Conservation (phyloP, 176 grass and related monocot genomes). For the Zizania latifolia region DNA sequence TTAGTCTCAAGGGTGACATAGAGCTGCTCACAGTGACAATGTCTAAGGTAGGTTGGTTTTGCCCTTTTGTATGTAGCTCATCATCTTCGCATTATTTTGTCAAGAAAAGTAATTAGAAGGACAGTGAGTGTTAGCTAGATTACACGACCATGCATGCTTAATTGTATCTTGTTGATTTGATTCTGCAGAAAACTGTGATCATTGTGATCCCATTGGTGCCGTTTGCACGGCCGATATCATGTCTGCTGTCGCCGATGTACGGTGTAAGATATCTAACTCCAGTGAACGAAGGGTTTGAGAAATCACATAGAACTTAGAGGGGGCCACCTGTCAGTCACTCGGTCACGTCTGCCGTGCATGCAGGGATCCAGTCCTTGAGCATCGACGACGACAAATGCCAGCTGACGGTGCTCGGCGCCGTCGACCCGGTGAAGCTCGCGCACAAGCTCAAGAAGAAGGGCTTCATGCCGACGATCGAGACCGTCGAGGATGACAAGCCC, state of each 20-base stretch:
- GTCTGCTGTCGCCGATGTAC: conserved; percentile 8
- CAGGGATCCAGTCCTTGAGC: conserved; percentile 36
- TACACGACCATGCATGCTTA: background rate
- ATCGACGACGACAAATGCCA: conserved; percentile 33
- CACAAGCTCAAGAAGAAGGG: conserved; percentile 29
- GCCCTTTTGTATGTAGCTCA: no score
- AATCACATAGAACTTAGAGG: no score
- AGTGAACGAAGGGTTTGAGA: no score
- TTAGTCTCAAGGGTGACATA: background rate
- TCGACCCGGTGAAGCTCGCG: conserved; percentile 39
- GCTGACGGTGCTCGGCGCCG: conserved; percentile 34
- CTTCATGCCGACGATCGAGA: background rate
- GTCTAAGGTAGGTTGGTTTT: conserved; percentile 5
- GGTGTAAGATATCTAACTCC: background rate
- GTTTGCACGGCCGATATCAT: conserved; percentile 1
- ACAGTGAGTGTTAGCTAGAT: background rate
- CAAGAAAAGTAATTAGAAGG: background rate
- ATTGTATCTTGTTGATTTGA: background rate
- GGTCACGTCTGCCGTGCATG: background rate
- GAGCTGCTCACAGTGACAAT: background rate
- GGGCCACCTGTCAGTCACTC: background rate
- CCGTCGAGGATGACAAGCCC: conserved; percentile 8
- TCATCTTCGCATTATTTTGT: no score
- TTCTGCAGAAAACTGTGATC: conserved; percentile 39
- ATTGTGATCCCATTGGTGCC: background rate